A percentile compares a stretch with the other conserved stretches of the same genome.
phyloP scores from a whole-genome alignment of 2,329 filamentous ascomycete species.

The Cytospora piceicola region DNA sequence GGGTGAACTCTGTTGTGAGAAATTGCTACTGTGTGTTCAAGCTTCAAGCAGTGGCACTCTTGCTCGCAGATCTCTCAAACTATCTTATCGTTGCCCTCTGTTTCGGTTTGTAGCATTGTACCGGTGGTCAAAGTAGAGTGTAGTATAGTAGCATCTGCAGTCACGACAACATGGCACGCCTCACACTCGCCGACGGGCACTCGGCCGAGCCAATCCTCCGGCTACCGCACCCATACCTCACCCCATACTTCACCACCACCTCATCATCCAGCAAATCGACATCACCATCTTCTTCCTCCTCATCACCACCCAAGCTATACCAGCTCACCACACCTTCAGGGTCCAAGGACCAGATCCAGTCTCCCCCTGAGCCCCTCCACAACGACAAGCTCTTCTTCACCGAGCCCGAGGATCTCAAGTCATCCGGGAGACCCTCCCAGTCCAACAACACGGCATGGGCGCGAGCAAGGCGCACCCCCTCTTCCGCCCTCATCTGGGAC shows the following conservation, averaged over 20 bases:
- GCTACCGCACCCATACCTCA: slow-evolving; percentile 40
- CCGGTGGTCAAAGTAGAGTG: neutral
- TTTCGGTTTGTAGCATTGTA: neutral
- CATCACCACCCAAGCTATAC: slow-evolving; percentile 14
- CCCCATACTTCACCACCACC: slow-evolving; percentile 36
- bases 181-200: slow-evolving; percentile 34
- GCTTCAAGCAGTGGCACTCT: neutral
- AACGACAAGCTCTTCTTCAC: slow-evolving; percentile 38
- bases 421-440: slow-evolving; percentile 41
- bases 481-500: slow-evolving; percentile 51
- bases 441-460: slow-evolving; percentile 62
- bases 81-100: neutral
- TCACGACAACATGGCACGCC: slow-evolving; percentile 26
- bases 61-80: neutral
- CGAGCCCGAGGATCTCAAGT: slow-evolving; percentile 40
- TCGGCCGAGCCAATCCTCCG: slow-evolving; percentile 36
- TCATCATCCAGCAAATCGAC: slow-evolving; percentile 32
- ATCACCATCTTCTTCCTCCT: slow-evolving; percentile 1
- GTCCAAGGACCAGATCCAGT: slow-evolving; percentile 18
- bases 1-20: neutral
- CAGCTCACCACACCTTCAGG: slow-evolving; percentile 21
- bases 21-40: neutral
- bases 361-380: slow-evolving; percentile 34
- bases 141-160: neutral
- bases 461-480: slow-evolving; percentile 57